Conservation (phyloP, 257 asterid genomes). For the Asclepias syriaca region DNA sequence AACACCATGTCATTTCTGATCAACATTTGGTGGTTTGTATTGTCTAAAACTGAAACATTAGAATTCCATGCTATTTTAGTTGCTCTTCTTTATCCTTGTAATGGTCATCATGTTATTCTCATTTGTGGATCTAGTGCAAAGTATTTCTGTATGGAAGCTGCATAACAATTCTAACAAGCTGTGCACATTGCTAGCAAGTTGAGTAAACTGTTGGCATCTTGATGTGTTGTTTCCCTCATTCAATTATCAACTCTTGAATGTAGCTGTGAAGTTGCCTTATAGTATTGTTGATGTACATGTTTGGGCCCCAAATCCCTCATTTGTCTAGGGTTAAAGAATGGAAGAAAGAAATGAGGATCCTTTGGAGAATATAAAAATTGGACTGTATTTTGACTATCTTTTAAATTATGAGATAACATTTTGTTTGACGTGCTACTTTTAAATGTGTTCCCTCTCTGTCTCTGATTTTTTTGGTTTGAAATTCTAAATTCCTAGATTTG, state of each 20-base stretch:
- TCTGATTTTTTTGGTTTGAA: neutral
- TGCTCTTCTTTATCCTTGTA: neutral
- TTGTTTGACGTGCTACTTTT: neutral
- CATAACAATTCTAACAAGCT: neutral
- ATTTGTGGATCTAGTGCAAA: neutral
- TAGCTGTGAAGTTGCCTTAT: neutral
- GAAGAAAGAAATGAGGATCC: neutral
- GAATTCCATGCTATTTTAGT: neutral
- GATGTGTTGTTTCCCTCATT: neutral
- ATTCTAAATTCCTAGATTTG: neutral
- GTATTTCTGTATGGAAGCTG: neutral
- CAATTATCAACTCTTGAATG: neutral
- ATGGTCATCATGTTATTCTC: neutral
- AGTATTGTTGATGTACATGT: neutral
- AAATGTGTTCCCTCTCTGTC: neutral
- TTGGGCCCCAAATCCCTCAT: neutral
- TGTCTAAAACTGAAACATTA: neutral
- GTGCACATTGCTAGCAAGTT: too few relatives aligned
- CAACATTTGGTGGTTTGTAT: neutral
- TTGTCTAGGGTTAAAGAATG: neutral
- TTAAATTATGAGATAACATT: neutral
- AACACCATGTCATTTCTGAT: neutral
- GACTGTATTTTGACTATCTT: neutral
- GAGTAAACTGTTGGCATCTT: neutral
- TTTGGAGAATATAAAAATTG: neutral